Conservation (phyloP, 352 stramenopile genomes). For the Pythium volutum region DNA sequence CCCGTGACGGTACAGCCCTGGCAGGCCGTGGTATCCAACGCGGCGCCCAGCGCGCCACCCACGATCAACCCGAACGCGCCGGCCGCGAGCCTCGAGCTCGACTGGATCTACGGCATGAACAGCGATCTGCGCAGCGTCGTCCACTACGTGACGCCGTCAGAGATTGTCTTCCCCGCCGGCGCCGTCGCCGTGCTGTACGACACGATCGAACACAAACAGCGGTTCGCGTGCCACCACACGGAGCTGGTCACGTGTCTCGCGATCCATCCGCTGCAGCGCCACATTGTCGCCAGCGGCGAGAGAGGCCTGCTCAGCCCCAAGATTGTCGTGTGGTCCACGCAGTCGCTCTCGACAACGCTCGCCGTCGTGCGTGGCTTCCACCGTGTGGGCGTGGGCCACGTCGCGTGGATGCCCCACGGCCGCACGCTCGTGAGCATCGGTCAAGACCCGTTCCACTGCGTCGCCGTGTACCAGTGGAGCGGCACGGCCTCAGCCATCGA, state of each 20-base stretch:
- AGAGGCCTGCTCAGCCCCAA: conserved; percentile 44
- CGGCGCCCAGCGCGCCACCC: conserved; percentile 50
- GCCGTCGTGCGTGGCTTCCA: conserved; percentile 70
- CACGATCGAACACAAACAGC: conserved; percentile 64
- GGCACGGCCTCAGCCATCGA: conserved; percentile 30
- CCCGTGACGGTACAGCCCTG: conserved; percentile 42
- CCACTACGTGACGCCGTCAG: conserved; percentile 58
- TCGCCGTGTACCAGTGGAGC: conserved; percentile 79
- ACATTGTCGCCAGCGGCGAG: conserved; percentile 62
- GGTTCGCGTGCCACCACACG: conserved; percentile 60
- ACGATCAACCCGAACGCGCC: conserved; percentile 47
- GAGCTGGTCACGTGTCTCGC: conserved; percentile 57
- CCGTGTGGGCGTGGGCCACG: conserved; percentile 48
- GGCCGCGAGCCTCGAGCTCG: conserved; percentile 59
- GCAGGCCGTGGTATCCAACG: conserved; percentile 62
- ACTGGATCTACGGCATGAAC: conserved; percentile 84
- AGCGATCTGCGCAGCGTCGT: conserved; percentile 54
- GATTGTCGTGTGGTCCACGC: conserved; percentile 65
- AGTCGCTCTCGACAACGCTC: conserved; percentile 39
- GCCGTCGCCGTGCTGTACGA: conserved; percentile 69
- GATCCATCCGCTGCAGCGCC: conserved; percentile 45
- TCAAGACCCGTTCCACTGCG: conserved; percentile 61
- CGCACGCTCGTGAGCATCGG: conserved; percentile 64
- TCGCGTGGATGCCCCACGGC: conserved; percentile 75
- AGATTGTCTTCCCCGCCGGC: conserved; percentile 64